These are phyloP conservation scores for Aquilaria malaccensis DNA, from an alignment of 345 rosid species.

Conservation along the genomic window DNA sequence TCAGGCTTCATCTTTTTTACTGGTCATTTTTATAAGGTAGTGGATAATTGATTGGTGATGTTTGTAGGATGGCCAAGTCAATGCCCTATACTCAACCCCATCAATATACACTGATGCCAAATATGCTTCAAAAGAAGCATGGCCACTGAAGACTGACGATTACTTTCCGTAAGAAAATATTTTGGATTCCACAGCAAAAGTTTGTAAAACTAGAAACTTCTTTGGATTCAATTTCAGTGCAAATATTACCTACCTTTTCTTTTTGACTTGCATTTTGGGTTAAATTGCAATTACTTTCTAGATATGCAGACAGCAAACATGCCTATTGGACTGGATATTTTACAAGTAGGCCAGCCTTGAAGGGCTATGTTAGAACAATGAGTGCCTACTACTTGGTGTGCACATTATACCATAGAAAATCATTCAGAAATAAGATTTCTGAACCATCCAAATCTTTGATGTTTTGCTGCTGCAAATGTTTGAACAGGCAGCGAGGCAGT, in stretches of 20 bases:
- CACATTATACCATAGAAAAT: neutral
- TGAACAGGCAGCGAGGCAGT: conserved; percentile 45
- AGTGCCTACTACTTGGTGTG: conserved; percentile 42
- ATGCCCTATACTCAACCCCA: conserved; percentile 52
- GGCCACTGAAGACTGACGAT: conserved; percentile 49
- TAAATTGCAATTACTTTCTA: conserved; percentile 13
- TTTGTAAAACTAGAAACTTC: neutral
- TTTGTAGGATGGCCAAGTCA: conserved; percentile 48
- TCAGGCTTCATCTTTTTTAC: too few species aligned
- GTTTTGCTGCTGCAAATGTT: conserved; percentile 4
- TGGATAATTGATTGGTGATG: conserved; percentile 8
- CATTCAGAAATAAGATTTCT: neutral
- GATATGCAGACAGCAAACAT: conserved; percentile 43
- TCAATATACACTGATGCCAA: conserved; percentile 50
- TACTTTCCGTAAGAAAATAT: conserved; percentile 39
- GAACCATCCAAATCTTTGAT: neutral
- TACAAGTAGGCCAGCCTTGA: conserved; percentile 42
- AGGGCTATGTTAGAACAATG: conserved; percentile 41
- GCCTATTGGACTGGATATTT: conserved; percentile 57
- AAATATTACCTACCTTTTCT: neutral
- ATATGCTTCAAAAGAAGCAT: conserved; percentile 31
- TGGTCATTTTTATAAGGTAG: too few species aligned
- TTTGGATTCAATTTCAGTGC: neutral
- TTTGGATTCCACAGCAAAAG: too few species aligned
- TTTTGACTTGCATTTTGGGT: conserved; percentile 1